These are phyloP conservation scores for Pulveroboletus sp. DNA, from an alignment of 768 basidiomycete genomes.

Conservation along the genomic window DNA sequence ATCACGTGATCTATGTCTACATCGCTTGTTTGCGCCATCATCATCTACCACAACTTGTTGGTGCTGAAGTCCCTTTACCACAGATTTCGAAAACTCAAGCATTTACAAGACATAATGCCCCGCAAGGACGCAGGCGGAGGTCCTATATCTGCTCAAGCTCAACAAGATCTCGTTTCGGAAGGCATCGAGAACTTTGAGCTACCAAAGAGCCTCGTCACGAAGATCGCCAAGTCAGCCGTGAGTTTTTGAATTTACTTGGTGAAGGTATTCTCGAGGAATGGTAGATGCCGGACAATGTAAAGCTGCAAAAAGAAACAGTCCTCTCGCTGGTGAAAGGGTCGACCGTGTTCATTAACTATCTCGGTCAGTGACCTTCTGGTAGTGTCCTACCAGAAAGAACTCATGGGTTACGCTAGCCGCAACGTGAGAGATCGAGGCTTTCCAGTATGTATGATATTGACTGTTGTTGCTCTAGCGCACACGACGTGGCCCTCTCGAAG, in stretches of 20 bases:
- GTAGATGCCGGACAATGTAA: conserved; percentile 81
- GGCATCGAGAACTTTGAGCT: conserved; percentile 90
- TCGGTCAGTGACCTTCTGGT: conserved; percentile 50
- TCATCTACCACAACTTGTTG: too few relatives aligned
- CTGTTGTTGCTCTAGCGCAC: conserved; percentile 52
- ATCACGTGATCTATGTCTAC: too few relatives aligned
- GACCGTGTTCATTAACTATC: conserved; percentile 93
- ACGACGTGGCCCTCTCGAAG: conserved; percentile 81
- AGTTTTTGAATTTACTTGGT: conserved; percentile 23
- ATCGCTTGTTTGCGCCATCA: too few relatives aligned
- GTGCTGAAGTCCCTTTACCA: too few relatives aligned
- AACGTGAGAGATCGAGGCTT: conserved; percentile 37
- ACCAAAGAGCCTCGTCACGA: conserved; percentile 78
- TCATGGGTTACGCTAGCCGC: conserved; percentile 34
- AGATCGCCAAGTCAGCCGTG: conserved; percentile 83
- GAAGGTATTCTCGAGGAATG: background rate
- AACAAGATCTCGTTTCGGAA: conserved; percentile 77
- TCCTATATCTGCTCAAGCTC: conserved; percentile 66
- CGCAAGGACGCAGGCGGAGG: conserved; percentile 60
- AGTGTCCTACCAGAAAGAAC: background rate
- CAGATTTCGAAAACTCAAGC: too few relatives aligned
- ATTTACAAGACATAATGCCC: conserved; percentile 47
- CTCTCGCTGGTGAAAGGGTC: conserved; percentile 83
- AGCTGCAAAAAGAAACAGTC: conserved; percentile 88
- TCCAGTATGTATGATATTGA: conserved; percentile 5